Evolutionary conservation across 805 yeast species (phyloP).

Genomic region (Saccharomycopsis javanensis): DNA sequence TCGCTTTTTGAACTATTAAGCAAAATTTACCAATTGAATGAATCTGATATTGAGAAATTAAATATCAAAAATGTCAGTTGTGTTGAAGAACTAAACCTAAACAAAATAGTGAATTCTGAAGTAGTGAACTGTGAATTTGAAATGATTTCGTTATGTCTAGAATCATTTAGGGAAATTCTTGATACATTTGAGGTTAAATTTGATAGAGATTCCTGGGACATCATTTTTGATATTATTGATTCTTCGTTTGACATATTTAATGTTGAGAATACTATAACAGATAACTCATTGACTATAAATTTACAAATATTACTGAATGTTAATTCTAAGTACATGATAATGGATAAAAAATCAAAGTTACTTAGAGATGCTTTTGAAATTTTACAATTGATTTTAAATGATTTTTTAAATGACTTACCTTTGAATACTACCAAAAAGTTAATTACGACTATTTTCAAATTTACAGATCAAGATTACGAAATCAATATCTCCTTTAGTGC

Average conservation of each 20-base stretch:
- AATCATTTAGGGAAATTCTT: conserved; percentile 60
- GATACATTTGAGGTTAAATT: conserved; percentile 65
- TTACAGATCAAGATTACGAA: conserved; percentile 62
- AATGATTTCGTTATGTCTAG: conserved; percentile 50
- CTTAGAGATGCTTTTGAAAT: conserved; percentile 70
- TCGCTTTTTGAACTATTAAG: conserved; percentile 3
- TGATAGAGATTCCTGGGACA: conserved; percentile 57
- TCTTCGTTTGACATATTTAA: conserved; percentile 45
- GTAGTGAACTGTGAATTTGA: conserved; percentile 54
- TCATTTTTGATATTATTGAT: conserved; percentile 49
- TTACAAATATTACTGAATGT: conserved; percentile 17
- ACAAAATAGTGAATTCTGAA: conserved; percentile 17
- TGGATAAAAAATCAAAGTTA: conserved; percentile 41
- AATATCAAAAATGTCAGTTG: background rate
- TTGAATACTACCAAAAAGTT: conserved; percentile 49
- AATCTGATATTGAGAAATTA: background rate
- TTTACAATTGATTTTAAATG: conserved; percentile 74
- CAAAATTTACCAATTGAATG: conserved; percentile 2
- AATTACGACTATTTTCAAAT: conserved; percentile 62
- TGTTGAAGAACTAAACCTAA: conserved; percentile 1
- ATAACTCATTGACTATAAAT: background rate
- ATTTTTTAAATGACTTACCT: conserved; percentile 69
- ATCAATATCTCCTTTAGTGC: conserved; percentile 85
- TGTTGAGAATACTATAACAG: conserved; percentile 15
- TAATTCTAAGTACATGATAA: conserved; percentile 28